phyloP scores from a whole-genome alignment of 2,329 filamentous ascomycete species.

The Aureobasidium sp. region DNA sequence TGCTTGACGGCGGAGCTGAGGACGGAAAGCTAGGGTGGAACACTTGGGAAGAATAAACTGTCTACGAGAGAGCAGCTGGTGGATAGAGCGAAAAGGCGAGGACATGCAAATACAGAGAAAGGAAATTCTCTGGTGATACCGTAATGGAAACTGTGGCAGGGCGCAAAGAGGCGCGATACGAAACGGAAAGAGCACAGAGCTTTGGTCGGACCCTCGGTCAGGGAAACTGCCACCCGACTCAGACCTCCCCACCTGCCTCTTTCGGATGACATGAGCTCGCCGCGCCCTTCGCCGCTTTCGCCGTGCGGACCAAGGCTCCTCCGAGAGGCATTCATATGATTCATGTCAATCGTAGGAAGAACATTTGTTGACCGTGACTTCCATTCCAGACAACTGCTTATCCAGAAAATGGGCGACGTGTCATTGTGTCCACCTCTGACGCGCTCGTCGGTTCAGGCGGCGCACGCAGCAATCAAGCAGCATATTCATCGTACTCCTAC shows the following conservation, averaged over 20 bases:
- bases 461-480: constrained; percentile 64
- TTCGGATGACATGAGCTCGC: not conserved
- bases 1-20: not conserved
- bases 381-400: not conserved
- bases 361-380: not conserved
- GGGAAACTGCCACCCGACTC: not conserved
- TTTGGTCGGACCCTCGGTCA: not conserved
- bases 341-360: not conserved
- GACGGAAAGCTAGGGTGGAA: not conserved
- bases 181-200: constrained; percentile 5
- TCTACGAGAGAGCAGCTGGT: constrained; percentile 1
- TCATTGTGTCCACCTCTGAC: constrained; percentile 56
- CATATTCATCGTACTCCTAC: constrained; percentile 81
- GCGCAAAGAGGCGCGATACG: constrained; percentile 4
- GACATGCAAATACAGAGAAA: not conserved
- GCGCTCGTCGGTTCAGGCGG: constrained; percentile 61
- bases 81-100: not conserved
- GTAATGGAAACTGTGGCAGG: not conserved
- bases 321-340: not conserved
- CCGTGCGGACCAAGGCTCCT: not conserved
- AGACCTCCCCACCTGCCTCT: constrained; percentile 9
- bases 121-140: constrained; percentile 1
- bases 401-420: constrained; percentile 36
- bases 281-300: not conserved
- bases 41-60: not conserved